Evolutionary conservation across 208 protist genomes (phyloP), one percentile per base, ranked within the genome.

Genomic region (Strigomonas culicis): DNA sequence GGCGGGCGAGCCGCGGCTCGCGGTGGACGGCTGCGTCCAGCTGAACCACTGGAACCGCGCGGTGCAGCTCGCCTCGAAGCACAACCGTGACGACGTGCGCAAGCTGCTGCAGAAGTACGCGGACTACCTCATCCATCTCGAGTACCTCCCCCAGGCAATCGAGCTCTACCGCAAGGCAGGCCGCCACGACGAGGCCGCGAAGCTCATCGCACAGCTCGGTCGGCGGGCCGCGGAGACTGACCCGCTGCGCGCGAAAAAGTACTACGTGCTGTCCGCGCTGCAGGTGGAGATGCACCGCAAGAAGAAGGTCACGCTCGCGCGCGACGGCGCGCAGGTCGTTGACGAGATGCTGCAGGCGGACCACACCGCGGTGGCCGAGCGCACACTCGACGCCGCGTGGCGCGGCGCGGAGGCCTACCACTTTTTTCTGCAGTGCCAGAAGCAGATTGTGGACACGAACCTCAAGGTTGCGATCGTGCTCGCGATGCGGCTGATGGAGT

Each of bases 121-220:
- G 10, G 68, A 72, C 50, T 92, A 98, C 41, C 84, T 98, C 36
- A 76, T 99, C 53, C 68, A 85, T 2, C 81, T 80, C 34, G 83
- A 96, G 36, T 87, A 96, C 30, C 72, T 94, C n/a, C 68, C 94
- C 15, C 81, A 98, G 53, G 97, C 97, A 19, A 97, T 99, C 61
- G 96, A 98, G 80, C 80, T 99, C 24, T 98, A 97, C 80, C 89
- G 94, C 70, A 98, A 98, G 77, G 97, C 97, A 1, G 85, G 92
- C 27, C 89, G 88, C 32, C 88, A 98, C 77, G 79, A 91, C 41
- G 95, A 98, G 65, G 90, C 94, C 15, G 97, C 96, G 28, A 92
- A 88, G 76, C 79, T 98, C 49, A 84, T 99, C 34, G 73, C 85
- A n/a, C 66, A 94, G 73, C 76, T 97, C 24, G 90, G 77, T 25